Evolutionary conservation across 108 stramenopile species (phyloP).

Genomic region (Conticribra guillardii): DNA sequence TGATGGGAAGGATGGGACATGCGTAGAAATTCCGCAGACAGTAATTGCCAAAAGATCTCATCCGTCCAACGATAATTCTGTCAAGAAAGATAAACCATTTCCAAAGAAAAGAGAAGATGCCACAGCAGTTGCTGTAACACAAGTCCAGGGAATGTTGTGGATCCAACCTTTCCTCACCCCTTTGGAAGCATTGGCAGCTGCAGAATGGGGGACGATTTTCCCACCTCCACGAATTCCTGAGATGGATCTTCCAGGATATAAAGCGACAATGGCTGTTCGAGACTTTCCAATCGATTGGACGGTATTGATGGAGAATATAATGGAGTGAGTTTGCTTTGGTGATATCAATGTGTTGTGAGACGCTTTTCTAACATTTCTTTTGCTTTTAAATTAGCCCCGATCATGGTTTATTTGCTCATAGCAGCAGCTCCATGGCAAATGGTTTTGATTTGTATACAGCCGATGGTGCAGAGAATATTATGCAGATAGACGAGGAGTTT

Average conservation of each 20-base stretch:
- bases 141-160: slow-evolving; percentile 64
- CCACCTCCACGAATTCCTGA: slow-evolving; percentile 70
- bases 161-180: slow-evolving; percentile 53
- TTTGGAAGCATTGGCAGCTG: slow-evolving; percentile 51
- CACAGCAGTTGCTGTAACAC: slow-evolving; percentile 50
- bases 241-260: slow-evolving; percentile 52
- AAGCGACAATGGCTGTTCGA: slow-evolving; percentile 38
- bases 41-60: slow-evolving; percentile 15
- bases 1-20: slow-evolving; percentile 57
- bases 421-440: slow-evolving; percentile 22
- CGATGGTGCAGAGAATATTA: slow-evolving; percentile 37
- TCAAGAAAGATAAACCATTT: background rate
- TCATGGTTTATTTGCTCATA: slow-evolving; percentile 77
- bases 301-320: slow-evolving; percentile 72
- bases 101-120: slow-evolving; percentile 41
- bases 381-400: slow-evolving; percentile 44
- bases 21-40: slow-evolving; percentile 68
- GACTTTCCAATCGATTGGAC: slow-evolving; percentile 77
- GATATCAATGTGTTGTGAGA: background rate
- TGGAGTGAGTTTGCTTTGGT: slow-evolving; percentile 20
- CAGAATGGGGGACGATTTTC: slow-evolving; percentile 6
- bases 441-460: slow-evolving; percentile 72
- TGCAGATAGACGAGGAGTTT: slow-evolving; percentile 39
- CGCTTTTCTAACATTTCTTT: background rate
- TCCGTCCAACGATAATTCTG: background rate